These are phyloP conservation scores for Hibiscus syriacus DNA, from an alignment of 345 rosid genomes.

Conservation along the genomic window DNA sequence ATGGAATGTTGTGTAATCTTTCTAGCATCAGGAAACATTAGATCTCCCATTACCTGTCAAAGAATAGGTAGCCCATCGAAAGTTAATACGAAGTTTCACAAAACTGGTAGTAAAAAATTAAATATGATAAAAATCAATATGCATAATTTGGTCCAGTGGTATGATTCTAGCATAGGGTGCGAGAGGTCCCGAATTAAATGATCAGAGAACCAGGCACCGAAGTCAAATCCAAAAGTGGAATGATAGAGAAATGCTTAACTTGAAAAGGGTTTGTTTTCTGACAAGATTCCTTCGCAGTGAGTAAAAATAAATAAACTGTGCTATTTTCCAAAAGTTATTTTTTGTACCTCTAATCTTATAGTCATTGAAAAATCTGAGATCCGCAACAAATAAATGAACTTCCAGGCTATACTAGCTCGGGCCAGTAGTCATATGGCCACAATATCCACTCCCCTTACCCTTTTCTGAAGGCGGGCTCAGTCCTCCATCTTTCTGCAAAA, in stretches of 20 bases:
- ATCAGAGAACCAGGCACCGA: not conserved
- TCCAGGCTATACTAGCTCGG: not conserved
- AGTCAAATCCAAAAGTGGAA: not conserved
- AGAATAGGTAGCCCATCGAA: no score
- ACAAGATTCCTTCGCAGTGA: not conserved
- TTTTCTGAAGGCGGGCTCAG: no score
- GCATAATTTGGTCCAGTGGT: conserved; percentile 88
- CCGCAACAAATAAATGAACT: not conserved
- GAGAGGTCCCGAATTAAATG: conserved; percentile 62
- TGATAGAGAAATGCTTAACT: not conserved
- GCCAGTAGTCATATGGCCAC: not conserved
- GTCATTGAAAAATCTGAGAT: not conserved
- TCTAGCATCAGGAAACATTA: no score
- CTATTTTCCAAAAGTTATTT: not conserved
- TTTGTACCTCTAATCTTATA: not conserved
- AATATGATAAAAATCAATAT: not conserved
- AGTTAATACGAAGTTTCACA: no score
- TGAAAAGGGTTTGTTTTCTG: not conserved
- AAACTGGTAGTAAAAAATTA: no score
- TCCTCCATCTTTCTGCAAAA: not conserved
- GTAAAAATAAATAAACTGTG: not conserved
- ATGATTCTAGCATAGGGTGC: conserved; percentile 89
- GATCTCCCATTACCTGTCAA: no score
- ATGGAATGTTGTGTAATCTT: no score
- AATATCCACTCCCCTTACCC: not conserved